Base-by-base conservation (phyloP, 1,284 basidiomycete genomes). In the Irpex rosettiformis region DNA sequence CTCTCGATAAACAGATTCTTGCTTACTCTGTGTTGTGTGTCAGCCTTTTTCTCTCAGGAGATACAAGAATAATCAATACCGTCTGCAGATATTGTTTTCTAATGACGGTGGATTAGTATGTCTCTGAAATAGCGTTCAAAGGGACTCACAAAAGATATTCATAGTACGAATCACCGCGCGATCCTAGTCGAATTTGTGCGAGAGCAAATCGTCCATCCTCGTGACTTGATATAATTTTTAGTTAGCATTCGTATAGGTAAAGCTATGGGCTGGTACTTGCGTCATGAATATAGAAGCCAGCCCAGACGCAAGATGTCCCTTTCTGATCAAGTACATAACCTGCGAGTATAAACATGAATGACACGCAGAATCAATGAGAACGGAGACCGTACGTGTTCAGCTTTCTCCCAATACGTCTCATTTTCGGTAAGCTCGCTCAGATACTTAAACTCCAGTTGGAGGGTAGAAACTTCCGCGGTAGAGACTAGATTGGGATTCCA, bases 111-210 rank as follows among this genome's bases (percentile, higher is more conserved):
- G 6, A 33, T 33, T 21, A 40, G 25, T 21, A 16, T 25, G 13
- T 11, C 48, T 18, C 2, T 11, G 13, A 22, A 6, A 16, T 7
- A 8, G 24, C 25, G 24, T 8, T 43, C 37, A 58, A 45, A 24
- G 54, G 13, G n/a, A 70, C 87, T 75, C 61, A 91, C 84, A 94
- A 67, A 27, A 97, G 78, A 69, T 96, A 96, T 73, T 98, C 96
- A 71, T 97, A 98, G 75, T 90, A 98, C 3, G 93, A 96, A 73
- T 98, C 96, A 22, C 91, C 96, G 28, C 96, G 83, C 16, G 94
- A 96, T 7, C 96, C 96, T 13, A 98, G 81, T 7, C 96, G 86
- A 61, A 98, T 92, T 40, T 90, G 85, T 21, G 89, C 87, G 8
- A 84, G 75, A 30, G 86, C 77, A 66, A 93, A 96, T 47, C 79